Evolutionary conservation across 805 yeast genomes (phyloP), one percentile per base, ranked within the genome.

Genomic region (Candida maris): DNA sequence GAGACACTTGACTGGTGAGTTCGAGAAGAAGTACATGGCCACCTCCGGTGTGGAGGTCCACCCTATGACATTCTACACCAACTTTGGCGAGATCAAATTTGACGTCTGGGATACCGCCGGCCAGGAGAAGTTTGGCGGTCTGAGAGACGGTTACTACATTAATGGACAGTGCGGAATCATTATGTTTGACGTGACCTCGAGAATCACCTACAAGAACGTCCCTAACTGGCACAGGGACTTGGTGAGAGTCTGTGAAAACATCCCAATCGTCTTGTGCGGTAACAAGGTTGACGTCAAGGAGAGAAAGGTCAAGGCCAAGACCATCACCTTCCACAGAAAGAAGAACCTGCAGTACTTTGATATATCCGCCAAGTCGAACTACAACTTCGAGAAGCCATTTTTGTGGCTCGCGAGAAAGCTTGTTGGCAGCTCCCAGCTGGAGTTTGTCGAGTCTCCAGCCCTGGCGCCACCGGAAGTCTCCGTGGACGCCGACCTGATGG

Each of bases 81-180:
- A 91, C 77, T 93, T 72, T 63, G 99, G 99, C 73, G 96, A 91
- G 72, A 87, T 93, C 73, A 91, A 86, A 70, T 93, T 93, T 70
- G 97, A 93, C 66, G 97, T 93, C 59, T 93, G 99, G 99, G 99
- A 93, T 70, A 93, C 99, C 38, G 99, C 99, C 41, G 99, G 99
- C 49, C 99, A 93, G 77, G 99, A 93, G 74, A 93, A 93, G 74
- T 93, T 93, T 57, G 99, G 99, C 70, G 98, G 99, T 58, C 77
- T 93, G 63, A 89, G 99, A 78, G 99, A 93, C 64, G 99, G 99
- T 65, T 93, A 93, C 77, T 93, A 93, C 74, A 93, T 93, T 68
- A 91, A 93, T 68, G 99, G 98, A 64, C 96, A 93, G 74, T 93
- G 98, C 79, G 99, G 97, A 74, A 93, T 93, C 75, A 93, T 93